Evolutionary conservation across 164 flowering plant genomes (phyloP), one percentile per base, ranked within the genome.

Genomic region (Annona squamosa): DNA sequence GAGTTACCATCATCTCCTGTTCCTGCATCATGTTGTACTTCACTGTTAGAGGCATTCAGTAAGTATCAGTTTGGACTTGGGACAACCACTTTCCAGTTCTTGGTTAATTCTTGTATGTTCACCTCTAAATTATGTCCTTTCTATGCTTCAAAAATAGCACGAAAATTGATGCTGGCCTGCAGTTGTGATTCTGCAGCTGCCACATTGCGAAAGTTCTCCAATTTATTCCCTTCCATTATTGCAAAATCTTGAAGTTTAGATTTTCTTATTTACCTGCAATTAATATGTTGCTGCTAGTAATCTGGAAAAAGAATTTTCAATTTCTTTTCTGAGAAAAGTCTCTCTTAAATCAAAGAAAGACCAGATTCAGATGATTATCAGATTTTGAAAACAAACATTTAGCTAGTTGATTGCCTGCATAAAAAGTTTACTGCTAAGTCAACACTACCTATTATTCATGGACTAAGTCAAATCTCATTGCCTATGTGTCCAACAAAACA

Each of bases 1-100:
- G 99, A 91, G 85, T 81, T 94, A 79, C 98, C 99, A 70, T 91
- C 98, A 68, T 89, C 93, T 81, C 99, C 99, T 59, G 91, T 94
- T 75, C 97, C 99, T 46, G 96, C 99, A 77, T 86, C 99, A 72
- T 92, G 99, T 84, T 94, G 99, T 83, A 88, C 87, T 72, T 93
- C 97, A 67, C 82, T 94, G 46, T 80, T 94, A 61, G 93, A 90
- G 85, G 98, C 99, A 67, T 85, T 78, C 77, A 81, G 98, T 94
- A 87, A 90, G 98, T 81, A 63, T 41, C 16, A 46, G 68, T 42
- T 66, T n/a, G 6, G 18, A 9, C 63, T 59, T 59, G 63, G 17
- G 59, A 3, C 59, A 52, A 52, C 59, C 13, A 52, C 59, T 16
- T 52, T 52, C 59, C 2, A 52, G 82, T 91, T 95, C 83, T 16